Evolutionary conservation across 2,329 filamentous ascomycete species (phyloP), one percentile per base, ranked within the genome.

Genomic region (Venturia oleaginea): DNA sequence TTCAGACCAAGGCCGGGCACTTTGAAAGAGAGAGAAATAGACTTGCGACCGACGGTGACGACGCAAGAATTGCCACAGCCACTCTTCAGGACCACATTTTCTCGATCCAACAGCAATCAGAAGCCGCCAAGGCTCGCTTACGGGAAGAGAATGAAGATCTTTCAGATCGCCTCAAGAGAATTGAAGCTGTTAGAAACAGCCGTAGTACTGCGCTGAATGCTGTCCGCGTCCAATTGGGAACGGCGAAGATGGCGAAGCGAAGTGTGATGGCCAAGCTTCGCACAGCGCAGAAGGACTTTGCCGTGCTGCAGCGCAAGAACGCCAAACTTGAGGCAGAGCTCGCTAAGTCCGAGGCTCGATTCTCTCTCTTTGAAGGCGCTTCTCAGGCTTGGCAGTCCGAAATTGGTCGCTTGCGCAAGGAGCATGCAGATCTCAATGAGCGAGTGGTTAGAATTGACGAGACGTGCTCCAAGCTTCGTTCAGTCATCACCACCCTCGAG

Each of bases 221-320:
- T 4, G n/a, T 59, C 15, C 46, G 48, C 4, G 48, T 55, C 4
- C 62, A 48, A 15, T 19, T 63, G 46, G 62, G 62, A 10, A 51
- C 62, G 4, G 24, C 48, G 13, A 63, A 57, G 32, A 63, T 63
- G 62, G 46, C 62, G 17, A 57, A 63, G 37, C 46, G 62, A 17
- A 57, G 40, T 19, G 32, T 63, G 11, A 30, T 54, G 32, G 51
- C 22, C 37, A 63, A 63, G 48, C 51, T 63, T n/a, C 57, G 17
- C 8, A 19, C n/a, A 43, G 62, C 48, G 1, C 48, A 63, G 24
- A 63, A 63, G 42, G 62, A 63, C 19, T 37, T 63, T 10, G 46
- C 62, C 22, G 19, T 51, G n/a, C 19, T 63, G 62, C 24, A 27
- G 19, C n/a, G 24, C 3, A 46, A 57, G 22, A 63, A 40, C 2